These are phyloP conservation scores for Trametes punicea DNA, from an alignment of 768 basidiomycete genomes.

Conservation along the genomic window DNA sequence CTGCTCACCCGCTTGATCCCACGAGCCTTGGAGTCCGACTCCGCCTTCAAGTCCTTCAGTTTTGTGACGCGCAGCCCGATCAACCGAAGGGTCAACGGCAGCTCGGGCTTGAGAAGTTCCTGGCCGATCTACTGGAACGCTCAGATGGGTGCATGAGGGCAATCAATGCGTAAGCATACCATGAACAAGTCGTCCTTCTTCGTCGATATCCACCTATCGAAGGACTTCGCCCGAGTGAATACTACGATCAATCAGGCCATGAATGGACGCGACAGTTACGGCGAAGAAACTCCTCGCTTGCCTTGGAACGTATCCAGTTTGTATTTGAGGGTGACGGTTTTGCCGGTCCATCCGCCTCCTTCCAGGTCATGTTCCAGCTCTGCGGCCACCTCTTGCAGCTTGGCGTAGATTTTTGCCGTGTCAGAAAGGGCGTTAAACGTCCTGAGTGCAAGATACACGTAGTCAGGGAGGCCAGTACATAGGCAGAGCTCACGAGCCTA, in stretches of 20 bases:
- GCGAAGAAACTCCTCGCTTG: no score
- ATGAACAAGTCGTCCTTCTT: slow-evolving; percentile 79
- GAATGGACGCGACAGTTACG: no score
- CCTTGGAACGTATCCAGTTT: slow-evolving; percentile 91
- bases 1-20: slow-evolving; percentile 72
- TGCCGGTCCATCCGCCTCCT: slow-evolving; percentile 77
- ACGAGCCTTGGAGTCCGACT: slow-evolving; percentile 32
- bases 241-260: slow-evolving; percentile 48
- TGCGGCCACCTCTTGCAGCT: slow-evolving; percentile 76
- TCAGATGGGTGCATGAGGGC: neutral
- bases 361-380: slow-evolving; percentile 82
- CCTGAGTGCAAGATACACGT: slow-evolving; percentile 34
- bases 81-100: slow-evolving; percentile 76
- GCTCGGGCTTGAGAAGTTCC: slow-evolving; percentile 75
- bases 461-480: neutral
- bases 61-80: slow-evolving; percentile 89
- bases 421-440: slow-evolving; percentile 73
- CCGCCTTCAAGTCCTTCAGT: slow-evolving; percentile 72
- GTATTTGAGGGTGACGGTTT: slow-evolving; percentile 88
- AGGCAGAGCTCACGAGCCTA: slow-evolving; percentile 26
- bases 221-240: slow-evolving; percentile 81
- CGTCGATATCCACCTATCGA: slow-evolving; percentile 67
- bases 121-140: slow-evolving; percentile 57
- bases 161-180: slow-evolving; percentile 38
- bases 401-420: slow-evolving; percentile 63